Evolutionary conservation across 2,329 filamentous ascomycete species (phyloP), one percentile per base, ranked within the genome.

Genomic region (Pseudogymnoascus sp.): DNA sequence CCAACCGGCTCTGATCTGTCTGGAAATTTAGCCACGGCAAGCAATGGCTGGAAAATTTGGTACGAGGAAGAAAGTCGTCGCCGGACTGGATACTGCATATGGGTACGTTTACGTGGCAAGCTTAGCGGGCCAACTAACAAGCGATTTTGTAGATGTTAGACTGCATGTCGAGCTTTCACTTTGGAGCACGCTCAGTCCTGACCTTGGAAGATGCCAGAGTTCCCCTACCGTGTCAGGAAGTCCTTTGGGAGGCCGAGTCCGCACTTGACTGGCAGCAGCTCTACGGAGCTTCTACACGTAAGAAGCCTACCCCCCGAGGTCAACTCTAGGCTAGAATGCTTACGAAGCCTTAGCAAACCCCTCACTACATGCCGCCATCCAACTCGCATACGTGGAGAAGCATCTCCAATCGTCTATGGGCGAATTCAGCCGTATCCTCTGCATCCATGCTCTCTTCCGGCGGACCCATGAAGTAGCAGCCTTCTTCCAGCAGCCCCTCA

Each of bases 401-500:
- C 72, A 70, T 37, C 68, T 82, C 5, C 72, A 77, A 8, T 67
- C 73, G 0, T 73, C 73, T 14, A 75, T 78, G 35, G 78, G 79
- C 16, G 80, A 83, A 43, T 80, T 83, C 63, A 77, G 78, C 35
- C 76, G 79, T 9, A 74, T 78, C 23, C 69, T 83, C 7, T 72
- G 81, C 16, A 75, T 83, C 23, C 80, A 81, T 67, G 80, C 79
- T 4, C 73, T 83, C 7, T 82, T 80, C 62, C 77, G 76, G 25
- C 74, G 79, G 40, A 78, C 77, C 59, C 80, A 79, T 76, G 77
- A 82, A 62, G 76, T 83, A 1, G 74, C 76, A 11, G 71, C 74
- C 14, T 79, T 79, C 60, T 77, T 78, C 59, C 73, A 71, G 40
- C 73, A 78, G 21, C 78, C 76, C 0, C 73, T 83, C 0, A 77